Evolutionary conservation across 176 grass and related monocot genomes (phyloP).

Genomic region (Pontederia crassipes): DNA sequence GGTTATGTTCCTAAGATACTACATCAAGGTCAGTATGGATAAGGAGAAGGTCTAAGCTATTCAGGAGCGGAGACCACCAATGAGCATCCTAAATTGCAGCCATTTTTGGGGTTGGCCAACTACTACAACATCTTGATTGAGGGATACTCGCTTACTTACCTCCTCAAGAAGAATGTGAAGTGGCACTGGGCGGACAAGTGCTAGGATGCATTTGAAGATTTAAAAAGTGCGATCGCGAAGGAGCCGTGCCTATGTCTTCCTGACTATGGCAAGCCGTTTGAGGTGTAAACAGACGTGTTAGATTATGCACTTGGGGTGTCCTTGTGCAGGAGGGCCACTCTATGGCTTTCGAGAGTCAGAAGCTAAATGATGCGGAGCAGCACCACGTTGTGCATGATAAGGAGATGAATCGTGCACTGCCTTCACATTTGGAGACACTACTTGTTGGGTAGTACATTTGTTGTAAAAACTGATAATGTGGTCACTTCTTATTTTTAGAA

Average conservation of each 20-base stretch:
- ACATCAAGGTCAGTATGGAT: too few relatives aligned
- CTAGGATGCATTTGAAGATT: neutral
- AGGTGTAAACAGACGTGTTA: neutral
- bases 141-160: neutral
- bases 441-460: too few relatives aligned
- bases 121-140: neutral
- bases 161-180: neutral
- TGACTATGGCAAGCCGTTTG: neutral
- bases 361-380: too few relatives aligned
- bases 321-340: neutral
- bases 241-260: neutral
- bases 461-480: too few relatives aligned
- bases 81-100: too few relatives aligned
- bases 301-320: neutral
- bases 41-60: too few relatives aligned
- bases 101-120: neutral
- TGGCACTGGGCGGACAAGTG: neutral
- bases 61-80: too few relatives aligned
- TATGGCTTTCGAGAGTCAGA: neutral
- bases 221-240: neutral
- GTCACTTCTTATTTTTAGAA: too few relatives aligned
- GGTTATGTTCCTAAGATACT: too few relatives aligned
- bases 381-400: too few relatives aligned
- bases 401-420: too few relatives aligned
- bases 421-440: too few relatives aligned